These are phyloP conservation scores for Evansstolkia leycettana DNA, from an alignment of 495 filamentous ascomycete species.

Conservation along the genomic window DNA sequence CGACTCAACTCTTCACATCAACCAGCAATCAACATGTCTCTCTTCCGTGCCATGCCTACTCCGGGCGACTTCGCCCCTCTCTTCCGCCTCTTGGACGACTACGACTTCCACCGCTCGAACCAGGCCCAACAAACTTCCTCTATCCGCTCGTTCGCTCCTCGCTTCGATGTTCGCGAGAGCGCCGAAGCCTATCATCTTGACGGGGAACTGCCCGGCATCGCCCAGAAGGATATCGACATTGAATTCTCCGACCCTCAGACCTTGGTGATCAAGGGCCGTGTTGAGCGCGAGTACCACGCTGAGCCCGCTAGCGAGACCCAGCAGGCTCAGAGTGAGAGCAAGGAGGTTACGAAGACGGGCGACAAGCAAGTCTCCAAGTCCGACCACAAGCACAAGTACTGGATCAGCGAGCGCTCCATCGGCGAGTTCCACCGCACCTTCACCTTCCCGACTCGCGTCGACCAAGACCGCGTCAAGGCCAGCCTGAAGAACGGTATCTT, in stretches of 20 bases:
- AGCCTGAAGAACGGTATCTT: conserved; percentile 69
- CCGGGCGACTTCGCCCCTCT: conserved; percentile 28
- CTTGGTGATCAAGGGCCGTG: conserved; percentile 59
- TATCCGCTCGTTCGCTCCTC: conserved; percentile 49
- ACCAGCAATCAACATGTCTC: conserved; percentile 18
- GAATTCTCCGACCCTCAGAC: conserved; percentile 79
- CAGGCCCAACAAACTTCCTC: conserved; percentile 6
- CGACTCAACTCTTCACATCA: conserved; percentile 1
- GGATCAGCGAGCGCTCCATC: conserved; percentile 71
- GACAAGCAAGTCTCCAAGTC: conserved; percentile 3
- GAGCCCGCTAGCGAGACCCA: conserved; percentile 38
- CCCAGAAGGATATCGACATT: conserved; percentile 67
- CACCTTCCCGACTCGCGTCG: conserved; percentile 62
- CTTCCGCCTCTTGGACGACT: conserved; percentile 36
- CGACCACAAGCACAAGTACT: conserved; percentile 45
- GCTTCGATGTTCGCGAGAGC: conserved; percentile 73
- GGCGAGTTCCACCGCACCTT: conserved; percentile 79
- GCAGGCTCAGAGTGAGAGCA: conserved; percentile 19
- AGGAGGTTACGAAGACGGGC: conserved; percentile 8
- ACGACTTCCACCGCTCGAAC: conserved; percentile 26
- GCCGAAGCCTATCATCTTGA: conserved; percentile 66
- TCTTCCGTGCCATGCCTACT: conserved; percentile 22
- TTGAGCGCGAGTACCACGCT: conserved; percentile 30
- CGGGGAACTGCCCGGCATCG: conserved; percentile 78
- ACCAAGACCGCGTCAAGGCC: conserved; percentile 70